Evolutionary conservation across 176 grass and related monocot species (phyloP), one percentile per base, ranked within the genome.

Genomic region (Oropetium thomaeum): DNA sequence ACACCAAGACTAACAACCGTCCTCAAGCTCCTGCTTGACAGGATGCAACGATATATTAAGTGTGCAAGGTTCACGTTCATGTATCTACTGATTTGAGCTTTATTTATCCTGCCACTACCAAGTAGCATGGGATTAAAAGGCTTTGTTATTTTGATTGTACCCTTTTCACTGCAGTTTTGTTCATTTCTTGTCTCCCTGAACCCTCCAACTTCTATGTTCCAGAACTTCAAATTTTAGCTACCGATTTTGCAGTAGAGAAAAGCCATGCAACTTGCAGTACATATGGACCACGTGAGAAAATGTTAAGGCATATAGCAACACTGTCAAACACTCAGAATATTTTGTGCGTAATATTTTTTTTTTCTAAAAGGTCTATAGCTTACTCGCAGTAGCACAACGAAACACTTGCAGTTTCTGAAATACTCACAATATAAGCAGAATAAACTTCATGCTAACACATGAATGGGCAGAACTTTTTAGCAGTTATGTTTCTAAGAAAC

Each of bases 381-480:
- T 47, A 32, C 23, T 13, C 47, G 33, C 20, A 26, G 32, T 17
- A 52, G 4, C 51, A 43, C 55, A 77, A 33, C n/a, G 15, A 57
- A 31, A 79, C 5, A 39, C 29, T 70, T 61, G 60, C 26, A 71
- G 62, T 55, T 26, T 53, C 52, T 0, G 22, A 62, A 37, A 16
- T 52, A 47, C 65, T 79, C 32, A 73, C 34, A 64, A 31, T 8
- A 39, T 19, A 86, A 62, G 32, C 44, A 76, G n/a, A 44, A 68
- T 29, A 27, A 69, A 86, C 47, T 76, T 71, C 29, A 65, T 13
- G 12, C 51, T 63, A 40, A 51, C 12, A 64, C 27, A 57, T 62
- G 30, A 65, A 69, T 74, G 53, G 37, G 19, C 40, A 65, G 58
- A 52, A 6, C 1, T 35, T 10, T 58, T 26, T 65, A 33, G 9